A percentile compares a stretch with the other conserved stretches of the same genome.
phyloP scores from a whole-genome alignment of 2,329 filamentous ascomycete genomes.

The Fusarium succisae region DNA sequence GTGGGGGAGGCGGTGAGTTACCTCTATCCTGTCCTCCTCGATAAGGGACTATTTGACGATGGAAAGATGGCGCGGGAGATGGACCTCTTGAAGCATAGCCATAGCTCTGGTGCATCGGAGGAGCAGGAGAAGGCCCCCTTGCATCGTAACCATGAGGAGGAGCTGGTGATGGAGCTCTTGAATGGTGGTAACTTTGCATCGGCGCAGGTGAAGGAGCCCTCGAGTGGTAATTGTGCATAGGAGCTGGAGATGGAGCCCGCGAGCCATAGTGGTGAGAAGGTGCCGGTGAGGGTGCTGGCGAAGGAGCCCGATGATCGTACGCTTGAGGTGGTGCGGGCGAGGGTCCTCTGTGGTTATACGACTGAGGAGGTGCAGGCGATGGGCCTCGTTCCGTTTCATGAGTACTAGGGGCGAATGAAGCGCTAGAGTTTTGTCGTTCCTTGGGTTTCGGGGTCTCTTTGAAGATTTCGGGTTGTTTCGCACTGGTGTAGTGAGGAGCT shows the following conservation, averaged over 20 bases:
- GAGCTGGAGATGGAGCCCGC: slow-evolving; percentile 44
- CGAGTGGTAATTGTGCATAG: slow-evolving; percentile 25
- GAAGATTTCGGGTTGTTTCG: slow-evolving; percentile 68
- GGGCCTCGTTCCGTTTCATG: slow-evolving; percentile 38
- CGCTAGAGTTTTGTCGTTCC: slow-evolving; percentile 54
- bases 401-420: slow-evolving; percentile 46
- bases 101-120: slow-evolving; percentile 44
- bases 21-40: slow-evolving; percentile 48
- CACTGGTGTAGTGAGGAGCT: slow-evolving; percentile 72
- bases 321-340: neutral
- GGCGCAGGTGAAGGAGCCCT: slow-evolving; percentile 34
- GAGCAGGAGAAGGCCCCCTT: slow-evolving; percentile 45
- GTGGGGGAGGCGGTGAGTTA: slow-evolving; percentile 78
- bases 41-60: slow-evolving; percentile 36
- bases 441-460: slow-evolving; percentile 54
- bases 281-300: slow-evolving; percentile 48
- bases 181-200: slow-evolving; percentile 34
- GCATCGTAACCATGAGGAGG: slow-evolving; percentile 45
- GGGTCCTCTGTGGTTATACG: slow-evolving; percentile 35
- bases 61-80: slow-evolving; percentile 51
- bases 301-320: slow-evolving; percentile 40
- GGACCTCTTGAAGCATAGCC: slow-evolving; percentile 48
- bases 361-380: slow-evolving; percentile 38
- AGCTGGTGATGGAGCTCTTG: slow-evolving; percentile 43
- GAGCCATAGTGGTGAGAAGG: slow-evolving; percentile 46